A percentile compares a stretch with the other conserved stretches of the same genome.
phyloP scores from a whole-genome alignment of 2,329 filamentous ascomycete genomes.

The Rutstroemia sydowiana region DNA sequence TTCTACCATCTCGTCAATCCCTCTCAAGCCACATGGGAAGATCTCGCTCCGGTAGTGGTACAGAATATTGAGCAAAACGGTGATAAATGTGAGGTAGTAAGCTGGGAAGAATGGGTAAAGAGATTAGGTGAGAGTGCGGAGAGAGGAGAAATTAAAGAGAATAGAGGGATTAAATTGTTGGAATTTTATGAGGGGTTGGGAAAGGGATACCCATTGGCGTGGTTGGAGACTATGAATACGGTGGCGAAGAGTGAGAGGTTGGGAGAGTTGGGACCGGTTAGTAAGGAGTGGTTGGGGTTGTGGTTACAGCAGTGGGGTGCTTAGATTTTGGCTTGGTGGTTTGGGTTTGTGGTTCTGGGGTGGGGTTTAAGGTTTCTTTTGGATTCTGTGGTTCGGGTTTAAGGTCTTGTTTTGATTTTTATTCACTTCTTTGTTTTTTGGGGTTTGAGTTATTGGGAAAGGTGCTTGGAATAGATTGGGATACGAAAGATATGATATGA shows the following conservation, averaged over 20 bases:
- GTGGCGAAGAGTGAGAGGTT: conserved; percentile 36
- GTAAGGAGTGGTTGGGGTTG: conserved; percentile 37
- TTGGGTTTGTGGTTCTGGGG: no score
- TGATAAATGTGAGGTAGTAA: conserved; percentile 33
- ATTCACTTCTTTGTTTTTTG: no score
- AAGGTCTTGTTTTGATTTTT: no score
- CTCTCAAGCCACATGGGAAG: conserved; percentile 33
- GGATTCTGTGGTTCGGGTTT: no score
- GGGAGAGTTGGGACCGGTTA: conserved; percentile 35
- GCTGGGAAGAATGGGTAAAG: conserved; percentile 39
- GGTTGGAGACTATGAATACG: conserved; percentile 1
- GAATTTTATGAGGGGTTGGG: conserved; percentile 37
- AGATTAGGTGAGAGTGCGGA: conserved; percentile 33
- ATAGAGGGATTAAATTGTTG: conserved; percentile 45
- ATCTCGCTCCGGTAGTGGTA: conserved; percentile 35
- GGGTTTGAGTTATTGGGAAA: no score
- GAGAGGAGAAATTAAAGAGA: conserved; percentile 37
- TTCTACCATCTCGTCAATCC: conserved; percentile 48
- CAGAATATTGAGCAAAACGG: conserved; percentile 36
- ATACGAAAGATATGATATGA: no score
- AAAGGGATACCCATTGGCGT: conserved; percentile 23
- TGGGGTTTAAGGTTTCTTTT: no score
- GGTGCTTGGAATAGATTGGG: no score
- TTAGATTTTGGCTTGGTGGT: no score
- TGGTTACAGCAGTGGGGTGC: conserved; percentile 44